A percentile compares a stretch with the other conserved stretches of the same genome.
phyloP scores from a whole-genome alignment of 768 basidiomycete genomes.

The Omphalotus guepiniiformis region DNA sequence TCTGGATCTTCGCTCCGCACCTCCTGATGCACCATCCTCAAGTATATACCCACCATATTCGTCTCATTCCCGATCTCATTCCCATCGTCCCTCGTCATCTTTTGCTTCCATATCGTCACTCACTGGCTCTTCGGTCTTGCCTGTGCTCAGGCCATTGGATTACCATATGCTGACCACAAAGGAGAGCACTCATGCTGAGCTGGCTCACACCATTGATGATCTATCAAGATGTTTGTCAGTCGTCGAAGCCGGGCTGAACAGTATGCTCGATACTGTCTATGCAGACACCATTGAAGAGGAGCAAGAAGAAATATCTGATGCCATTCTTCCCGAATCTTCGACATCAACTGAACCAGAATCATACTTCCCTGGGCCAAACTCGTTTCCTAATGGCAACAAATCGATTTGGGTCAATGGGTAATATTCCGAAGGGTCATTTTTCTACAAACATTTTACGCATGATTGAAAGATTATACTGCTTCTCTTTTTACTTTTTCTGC shows the following conservation, averaged over 20 bases:
- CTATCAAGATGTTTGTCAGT: constrained; percentile 72
- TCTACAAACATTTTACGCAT: too few species aligned
- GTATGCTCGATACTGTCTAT: constrained; percentile 52
- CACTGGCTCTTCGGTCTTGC: constrained; percentile 27
- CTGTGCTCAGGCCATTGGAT: constrained; percentile 63
- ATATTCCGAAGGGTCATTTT: too few species aligned
- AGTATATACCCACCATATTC: constrained; percentile 19
- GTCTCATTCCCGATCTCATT: constrained; percentile 24
- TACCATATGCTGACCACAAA: constrained; percentile 51
- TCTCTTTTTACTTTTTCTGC: too few species aligned
- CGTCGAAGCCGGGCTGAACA: constrained; percentile 67
- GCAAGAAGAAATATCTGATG: constrained; percentile 35
- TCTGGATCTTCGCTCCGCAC: constrained; percentile 18
- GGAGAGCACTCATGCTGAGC: constrained; percentile 61
- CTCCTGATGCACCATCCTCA: constrained; percentile 20
- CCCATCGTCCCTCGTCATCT: constrained; percentile 25
- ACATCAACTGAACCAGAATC: neutral
- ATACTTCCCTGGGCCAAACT: too few species aligned
- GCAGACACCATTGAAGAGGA: constrained; percentile 63
- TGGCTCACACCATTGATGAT: constrained; percentile 70
- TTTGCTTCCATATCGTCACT: constrained; percentile 27
- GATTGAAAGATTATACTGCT: too few species aligned
- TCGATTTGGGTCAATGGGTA: neutral
- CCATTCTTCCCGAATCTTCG: neutral
- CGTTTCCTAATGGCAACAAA: neutral